phyloP scores from a whole-genome alignment of 2,329 filamentous ascomycete species.

The Didymellaceae sp. region DNA sequence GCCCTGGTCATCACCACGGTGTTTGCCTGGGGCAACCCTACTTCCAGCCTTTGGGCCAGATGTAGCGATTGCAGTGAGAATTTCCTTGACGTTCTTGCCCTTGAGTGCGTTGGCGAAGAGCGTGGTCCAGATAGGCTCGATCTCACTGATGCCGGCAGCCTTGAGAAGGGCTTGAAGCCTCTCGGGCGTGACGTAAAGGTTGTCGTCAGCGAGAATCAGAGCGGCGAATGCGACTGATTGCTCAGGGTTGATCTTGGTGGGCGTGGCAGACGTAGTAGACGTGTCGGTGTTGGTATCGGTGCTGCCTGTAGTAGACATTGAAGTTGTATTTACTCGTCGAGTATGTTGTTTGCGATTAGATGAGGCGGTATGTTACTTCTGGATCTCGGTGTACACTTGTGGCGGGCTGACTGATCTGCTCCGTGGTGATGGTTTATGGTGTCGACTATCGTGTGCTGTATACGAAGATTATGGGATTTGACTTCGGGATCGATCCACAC shows the following conservation, averaged over 20 bases:
- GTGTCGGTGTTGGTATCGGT: not conserved
- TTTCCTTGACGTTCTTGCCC: conserved; percentile 88
- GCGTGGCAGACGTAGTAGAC: not conserved
- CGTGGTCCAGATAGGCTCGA: conserved; percentile 97
- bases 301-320: conserved; percentile 8
- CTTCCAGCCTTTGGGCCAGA: conserved; percentile 43
- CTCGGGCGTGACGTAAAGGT: conserved; percentile 94
- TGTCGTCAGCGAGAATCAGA: conserved; percentile 98
- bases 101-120: conserved; percentile 97
- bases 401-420: not conserved
- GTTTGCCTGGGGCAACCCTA: not conserved
- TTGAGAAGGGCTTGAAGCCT: conserved; percentile 92
- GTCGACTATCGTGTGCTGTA: too few relatives aligned
- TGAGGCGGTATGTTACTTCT: not conserved
- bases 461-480: not conserved
- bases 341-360: not conserved
- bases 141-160: conserved; percentile 82
- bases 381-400: not conserved
- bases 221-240: conserved; percentile 91
- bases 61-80: conserved; percentile 75
- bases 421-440: not conserved
- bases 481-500: not conserved
- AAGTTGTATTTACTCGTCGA: not conserved
- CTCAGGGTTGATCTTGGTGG: conserved; percentile 25
- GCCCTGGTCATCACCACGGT: not conserved